Base-by-base conservation (phyloP, 371 early-diverging fungal genomes). In the Mucor lusitanicus region DNA sequence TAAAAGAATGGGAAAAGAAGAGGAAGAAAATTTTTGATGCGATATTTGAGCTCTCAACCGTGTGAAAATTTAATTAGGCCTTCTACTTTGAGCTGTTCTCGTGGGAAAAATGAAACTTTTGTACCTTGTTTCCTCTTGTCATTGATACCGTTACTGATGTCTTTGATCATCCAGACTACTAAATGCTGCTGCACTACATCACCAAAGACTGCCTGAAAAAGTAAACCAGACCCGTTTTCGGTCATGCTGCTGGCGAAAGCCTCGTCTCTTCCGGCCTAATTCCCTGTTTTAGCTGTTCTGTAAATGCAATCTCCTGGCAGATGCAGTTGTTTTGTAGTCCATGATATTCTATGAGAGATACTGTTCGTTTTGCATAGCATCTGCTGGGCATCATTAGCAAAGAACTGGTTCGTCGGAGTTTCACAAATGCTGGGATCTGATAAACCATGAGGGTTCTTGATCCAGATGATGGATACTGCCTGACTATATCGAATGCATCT, bases 31-130 rank as follows among this genome's bases (percentile, higher is more conserved):
- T 44, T 19, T 46, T 44, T 56, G 28, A 23, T 57, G 53, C 25
- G 53, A 53, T 53, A 53, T 17, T 40, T 39, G 35, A 17, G 46
- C 46, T 33, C 59, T 39, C 25, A 44, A 68, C 50, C 63, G 69
- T 68, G 63, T 68, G 63, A 63, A 63, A 63, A 63, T 59, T 46
- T 57, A 50, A 25, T 15, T 28, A 19, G 32, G 11, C 13, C 53
- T 68, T 63, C 66, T 61, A 50, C 40, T 48, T 67, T 44, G 35
- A 46, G 59, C 39, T 13, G 28, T 23, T 40, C 63, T 57, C 69
- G 69, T 68, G 69, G 69, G 69, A 68, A 68, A 68, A 63, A 59
- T 53, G 53, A 53, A 21, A 53, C 23, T 53, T 53, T 13, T 11
- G 53, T 53, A 27, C 53, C 53, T 53, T 27, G 27, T 5, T 27